A percentile compares a stretch with the other conserved stretches of the same genome.
Evolutionary conservation across 2,329 filamentous ascomycete genomes (phyloP).

Genomic region (Penicillium vulpinum): DNA sequence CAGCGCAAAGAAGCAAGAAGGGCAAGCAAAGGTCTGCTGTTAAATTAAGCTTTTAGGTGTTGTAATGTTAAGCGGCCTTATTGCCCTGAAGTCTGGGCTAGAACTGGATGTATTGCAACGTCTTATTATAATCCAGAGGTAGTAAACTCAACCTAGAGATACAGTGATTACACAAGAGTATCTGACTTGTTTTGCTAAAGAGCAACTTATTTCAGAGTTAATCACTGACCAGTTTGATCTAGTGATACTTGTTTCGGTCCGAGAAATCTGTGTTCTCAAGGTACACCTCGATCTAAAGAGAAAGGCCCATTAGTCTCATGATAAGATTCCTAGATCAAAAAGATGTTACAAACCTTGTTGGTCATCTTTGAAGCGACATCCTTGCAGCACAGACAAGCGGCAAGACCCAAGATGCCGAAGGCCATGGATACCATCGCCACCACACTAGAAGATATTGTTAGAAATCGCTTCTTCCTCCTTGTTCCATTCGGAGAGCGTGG

Average conservation of each 20-base stretch:
- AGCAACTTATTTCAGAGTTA: neutral
- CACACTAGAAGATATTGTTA: conserved; percentile 14
- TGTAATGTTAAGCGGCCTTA: too few relatives aligned
- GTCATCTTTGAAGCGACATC: conserved; percentile 38
- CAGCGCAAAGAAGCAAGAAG: too few relatives aligned
- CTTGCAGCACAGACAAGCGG: conserved; percentile 32
- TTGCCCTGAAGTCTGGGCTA: too few relatives aligned
- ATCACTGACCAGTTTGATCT: neutral
- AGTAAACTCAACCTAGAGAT: too few relatives aligned
- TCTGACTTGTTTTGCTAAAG: neutral
- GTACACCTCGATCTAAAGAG: conserved; percentile 19
- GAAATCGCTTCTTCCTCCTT: neutral
- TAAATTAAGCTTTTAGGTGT: too few relatives aligned
- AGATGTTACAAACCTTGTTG: conserved; percentile 29
- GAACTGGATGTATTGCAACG: too few relatives aligned
- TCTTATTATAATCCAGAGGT: too few relatives aligned
- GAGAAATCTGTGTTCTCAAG: conserved; percentile 21
- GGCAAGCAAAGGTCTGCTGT: too few relatives aligned
- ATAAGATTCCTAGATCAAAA: neutral
- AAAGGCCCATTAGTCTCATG: neutral
- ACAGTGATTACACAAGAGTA: too few relatives aligned
- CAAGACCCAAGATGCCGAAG: conserved; percentile 34
- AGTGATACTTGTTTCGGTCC: conserved; percentile 18
- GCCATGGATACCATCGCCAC: conserved; percentile 32
- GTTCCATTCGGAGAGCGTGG: neutral